Percentiles rank a stretch among this genome's conserved stretches.
phyloP scores from a whole-genome alignment of 2,329 filamentous ascomycete genomes.

The Coniochaeta prunicola region DNA sequence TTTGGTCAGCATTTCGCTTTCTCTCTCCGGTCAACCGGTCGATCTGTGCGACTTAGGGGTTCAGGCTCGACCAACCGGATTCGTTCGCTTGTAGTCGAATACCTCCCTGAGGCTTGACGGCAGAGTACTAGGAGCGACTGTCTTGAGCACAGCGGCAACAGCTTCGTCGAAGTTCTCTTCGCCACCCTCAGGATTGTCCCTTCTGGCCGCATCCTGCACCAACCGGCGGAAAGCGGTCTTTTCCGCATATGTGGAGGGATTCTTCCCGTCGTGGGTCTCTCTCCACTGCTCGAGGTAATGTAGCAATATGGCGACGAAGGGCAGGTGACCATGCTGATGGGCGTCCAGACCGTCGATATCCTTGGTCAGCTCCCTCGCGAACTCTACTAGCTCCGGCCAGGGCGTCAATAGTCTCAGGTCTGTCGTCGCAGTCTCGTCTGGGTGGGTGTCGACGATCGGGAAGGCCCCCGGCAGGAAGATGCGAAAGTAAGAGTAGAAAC shows the following conservation, averaged over 20 bases:
- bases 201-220: slow-evolving; percentile 61
- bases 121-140: slow-evolving; percentile 62
- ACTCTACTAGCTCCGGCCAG: slow-evolving; percentile 73
- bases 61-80: slow-evolving; percentile 42
- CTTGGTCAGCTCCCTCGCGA: slow-evolving; percentile 58
- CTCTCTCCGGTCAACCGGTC: not conserved
- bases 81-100: slow-evolving; percentile 56
- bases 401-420: slow-evolving; percentile 79
- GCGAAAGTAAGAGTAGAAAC: slow-evolving; percentile 89
- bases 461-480: slow-evolving; percentile 71
- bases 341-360: slow-evolving; percentile 63
- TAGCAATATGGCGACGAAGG: slow-evolving; percentile 76
- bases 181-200: slow-evolving; percentile 69
- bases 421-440: slow-evolving; percentile 74
- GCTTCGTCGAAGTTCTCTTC: slow-evolving; percentile 98
- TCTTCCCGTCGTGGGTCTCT: slow-evolving; percentile 54
- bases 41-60: slow-evolving; percentile 5
- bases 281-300: slow-evolving; percentile 82
- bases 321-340: slow-evolving; percentile 86
- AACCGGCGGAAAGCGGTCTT: slow-evolving; percentile 75
- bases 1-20: slow-evolving; percentile 9
- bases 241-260: slow-evolving; percentile 71
- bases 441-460: slow-evolving; percentile 92
- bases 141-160: slow-evolving; percentile 77
- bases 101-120: slow-evolving; percentile 67